A percentile compares a stretch with the other conserved stretches of the same genome.
Conservation (phyloP, 202 grass and related monocot genomes). For the Bolboschoenoplectus hybrid region DNA sequence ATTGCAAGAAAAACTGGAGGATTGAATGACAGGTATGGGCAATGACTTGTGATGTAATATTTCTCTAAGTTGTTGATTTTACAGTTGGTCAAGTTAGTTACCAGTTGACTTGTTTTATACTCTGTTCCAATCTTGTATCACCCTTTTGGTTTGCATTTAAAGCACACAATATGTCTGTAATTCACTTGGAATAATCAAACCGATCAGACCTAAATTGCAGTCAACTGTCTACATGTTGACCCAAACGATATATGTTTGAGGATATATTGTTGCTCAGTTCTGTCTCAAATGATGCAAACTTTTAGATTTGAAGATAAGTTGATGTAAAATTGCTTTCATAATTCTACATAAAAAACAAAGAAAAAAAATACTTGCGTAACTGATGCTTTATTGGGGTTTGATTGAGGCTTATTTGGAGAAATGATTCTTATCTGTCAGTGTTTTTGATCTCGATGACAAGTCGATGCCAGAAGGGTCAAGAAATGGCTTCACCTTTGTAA, state of each 20-base stretch:
- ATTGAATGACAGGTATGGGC: conserved; percentile 81
- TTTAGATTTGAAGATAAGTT: neutral
- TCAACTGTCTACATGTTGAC: conserved; percentile 2
- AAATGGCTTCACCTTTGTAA: conserved; percentile 89
- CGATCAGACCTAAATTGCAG: neutral
- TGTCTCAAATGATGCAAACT: neutral
- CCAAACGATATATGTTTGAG: neutral
- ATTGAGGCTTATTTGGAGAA: neutral
- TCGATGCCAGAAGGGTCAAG: conserved; percentile 58
- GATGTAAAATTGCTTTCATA: neutral
- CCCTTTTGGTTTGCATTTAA: neutral
- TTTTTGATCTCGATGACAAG: conserved; percentile 77
- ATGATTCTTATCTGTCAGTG: conserved; percentile 54
- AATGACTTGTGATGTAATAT: neutral
- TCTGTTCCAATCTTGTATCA: conserved; percentile 1
- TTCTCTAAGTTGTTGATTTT: neutral
- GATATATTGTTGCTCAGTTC: neutral
- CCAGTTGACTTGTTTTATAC: neutral
- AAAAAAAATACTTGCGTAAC: neutral
- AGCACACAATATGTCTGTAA: conserved; percentile 1
- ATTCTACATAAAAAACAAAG: neutral
- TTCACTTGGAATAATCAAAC: conserved; percentile 23
- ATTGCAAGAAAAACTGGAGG: conserved; percentile 91
- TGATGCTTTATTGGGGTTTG: neutral
- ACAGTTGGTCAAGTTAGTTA: neutral